These are phyloP conservation scores for Aspergillus novoparasiticus DNA, from an alignment of 2,329 filamentous ascomycete species.

Conservation along the genomic window DNA sequence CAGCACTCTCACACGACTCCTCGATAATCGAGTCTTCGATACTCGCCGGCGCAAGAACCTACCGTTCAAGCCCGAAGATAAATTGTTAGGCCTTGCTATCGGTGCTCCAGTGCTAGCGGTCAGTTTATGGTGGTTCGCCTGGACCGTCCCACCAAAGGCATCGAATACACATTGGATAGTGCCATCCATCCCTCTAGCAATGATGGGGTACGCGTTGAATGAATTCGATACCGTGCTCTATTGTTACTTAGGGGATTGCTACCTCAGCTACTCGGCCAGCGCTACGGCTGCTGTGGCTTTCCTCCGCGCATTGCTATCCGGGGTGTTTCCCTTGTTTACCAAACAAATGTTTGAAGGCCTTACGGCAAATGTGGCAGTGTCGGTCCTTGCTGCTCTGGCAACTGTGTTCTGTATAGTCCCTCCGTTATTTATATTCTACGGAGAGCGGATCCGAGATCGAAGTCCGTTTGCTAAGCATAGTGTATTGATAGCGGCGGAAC, in stretches of 20 bases:
- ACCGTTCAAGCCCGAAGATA: not conserved
- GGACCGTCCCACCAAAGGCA: slow-evolving; percentile 30
- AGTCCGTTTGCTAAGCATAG: slow-evolving; percentile 43
- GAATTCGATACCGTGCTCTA: slow-evolving; percentile 48
- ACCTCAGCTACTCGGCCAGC: slow-evolving; percentile 48
- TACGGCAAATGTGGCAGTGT: slow-evolving; percentile 44
- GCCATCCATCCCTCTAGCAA: slow-evolving; percentile 38
- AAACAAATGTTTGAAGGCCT: slow-evolving; percentile 43
- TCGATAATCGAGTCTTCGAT: slow-evolving; percentile 39
- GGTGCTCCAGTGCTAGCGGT: slow-evolving; percentile 48
- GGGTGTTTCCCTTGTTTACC: slow-evolving; percentile 45
- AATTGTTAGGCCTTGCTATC: slow-evolving; percentile 46
- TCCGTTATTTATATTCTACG: slow-evolving; percentile 41
- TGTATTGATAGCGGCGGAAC: slow-evolving; percentile 4
- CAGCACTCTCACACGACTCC: slow-evolving; percentile 47
- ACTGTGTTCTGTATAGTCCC: slow-evolving; percentile 45
- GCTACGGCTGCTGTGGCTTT: slow-evolving; percentile 48
- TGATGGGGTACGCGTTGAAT: slow-evolving; percentile 52
- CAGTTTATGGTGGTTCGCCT: slow-evolving; percentile 52
- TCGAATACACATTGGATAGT: not conserved
- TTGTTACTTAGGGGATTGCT: slow-evolving; percentile 50
- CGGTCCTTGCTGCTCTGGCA: slow-evolving; percentile 45
- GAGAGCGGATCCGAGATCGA: slow-evolving; percentile 37
- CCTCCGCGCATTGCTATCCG: slow-evolving; percentile 42
- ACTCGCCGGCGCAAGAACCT: not conserved